Evolutionary conservation across 306 rosid species (phyloP), one percentile per base, ranked within the genome.

Genomic region (Bauhinia variegata): DNA sequence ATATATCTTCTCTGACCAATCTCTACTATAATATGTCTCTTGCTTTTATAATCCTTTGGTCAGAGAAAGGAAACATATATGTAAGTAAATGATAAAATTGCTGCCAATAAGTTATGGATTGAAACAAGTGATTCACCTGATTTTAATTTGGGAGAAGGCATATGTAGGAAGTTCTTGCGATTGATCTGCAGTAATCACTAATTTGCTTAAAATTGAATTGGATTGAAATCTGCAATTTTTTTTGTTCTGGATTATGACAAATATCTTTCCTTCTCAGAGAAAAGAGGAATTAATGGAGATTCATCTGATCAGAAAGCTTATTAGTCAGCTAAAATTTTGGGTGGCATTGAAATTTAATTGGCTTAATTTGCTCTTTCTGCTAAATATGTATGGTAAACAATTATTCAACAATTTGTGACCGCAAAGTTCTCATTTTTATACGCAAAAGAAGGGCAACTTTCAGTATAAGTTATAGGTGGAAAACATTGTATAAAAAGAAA

Each of bases 231-330:
- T 66, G 32, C n/a, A n/a, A n/a, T n/a, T n/a, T n/a, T n/a, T n/a
- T n/a, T n/a, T n/a, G n/a, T n/a, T n/a, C n/a, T n/a, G n/a, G n/a
- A n/a, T n/a, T n/a, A n/a, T n/a, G n/a, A n/a, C n/a, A n/a, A n/a
- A n/a, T n/a, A n/a, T n/a, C n/a, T n/a, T n/a, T 51, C 16, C 41
- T 67, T 52, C 63, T 34, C 71, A 54, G 75, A 54, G 75, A 54
- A 67, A 47, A 28, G 52, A 72, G 30, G 18, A 78, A 50, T 51
- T 30, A 23, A 72, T 30, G 41, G 60, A 53, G 2, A 46, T 57
- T 55, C 31, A 15, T n/a, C n/a, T n/a, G 15, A 39, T 78, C 46
- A 31, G 19, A 60, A 53, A 53, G 32, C 38, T 2, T 7, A 46
- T 51, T 52, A n/a, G 56, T 13, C 32, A 54, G 31, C 75, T 58